A percentile compares a stretch with the other conserved stretches of the same genome.
Conservation (phyloP, 306 rosid species). For the Fragaria nilgerrensis region DNA sequence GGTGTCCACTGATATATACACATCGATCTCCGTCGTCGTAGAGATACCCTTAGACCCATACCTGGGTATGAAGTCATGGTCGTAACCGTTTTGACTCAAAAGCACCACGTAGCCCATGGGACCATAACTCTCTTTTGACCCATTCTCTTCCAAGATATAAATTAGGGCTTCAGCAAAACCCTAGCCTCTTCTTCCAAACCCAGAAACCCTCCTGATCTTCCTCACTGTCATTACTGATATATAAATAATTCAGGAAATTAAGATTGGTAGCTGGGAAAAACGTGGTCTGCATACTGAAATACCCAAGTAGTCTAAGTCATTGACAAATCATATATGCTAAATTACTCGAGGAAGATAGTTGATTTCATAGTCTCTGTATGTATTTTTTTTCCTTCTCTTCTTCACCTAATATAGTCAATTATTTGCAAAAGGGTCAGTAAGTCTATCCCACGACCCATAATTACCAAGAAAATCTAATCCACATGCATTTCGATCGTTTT, state of each 20-base stretch:
- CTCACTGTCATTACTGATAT: neutral
- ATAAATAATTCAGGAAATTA: neutral
- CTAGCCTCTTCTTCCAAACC: neutral
- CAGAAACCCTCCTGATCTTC: neutral
- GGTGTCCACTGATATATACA: slow-evolving; percentile 36
- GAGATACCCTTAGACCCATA: slow-evolving; percentile 36
- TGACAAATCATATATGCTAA: neutral
- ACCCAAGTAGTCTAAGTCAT: slow-evolving; percentile 1
- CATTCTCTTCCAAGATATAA: slow-evolving; percentile 12
- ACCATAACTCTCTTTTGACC: slow-evolving; percentile 47
- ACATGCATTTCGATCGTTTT: neutral
- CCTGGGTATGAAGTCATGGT: slow-evolving; percentile 51
- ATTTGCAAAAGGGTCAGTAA: neutral
- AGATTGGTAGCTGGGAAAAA: slow-evolving; percentile 3
- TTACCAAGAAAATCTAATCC: neutral
- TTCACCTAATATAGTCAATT: slow-evolving; percentile 10
- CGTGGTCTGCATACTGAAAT: slow-evolving; percentile 4
- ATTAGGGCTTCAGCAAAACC: neutral
- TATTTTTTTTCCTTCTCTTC: neutral
- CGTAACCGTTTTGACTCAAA: slow-evolving; percentile 67
- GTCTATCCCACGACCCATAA: slow-evolving; percentile 14
- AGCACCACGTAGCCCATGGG: slow-evolving; percentile 34
- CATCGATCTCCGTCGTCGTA: slow-evolving; percentile 14
- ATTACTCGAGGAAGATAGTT: neutral
- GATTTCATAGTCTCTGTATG: neutral